Evolutionary conservation across 176 grass and related monocot species (phyloP), one percentile per base, ranked within the genome.

Genomic region (Saccharum spontaneum): DNA sequence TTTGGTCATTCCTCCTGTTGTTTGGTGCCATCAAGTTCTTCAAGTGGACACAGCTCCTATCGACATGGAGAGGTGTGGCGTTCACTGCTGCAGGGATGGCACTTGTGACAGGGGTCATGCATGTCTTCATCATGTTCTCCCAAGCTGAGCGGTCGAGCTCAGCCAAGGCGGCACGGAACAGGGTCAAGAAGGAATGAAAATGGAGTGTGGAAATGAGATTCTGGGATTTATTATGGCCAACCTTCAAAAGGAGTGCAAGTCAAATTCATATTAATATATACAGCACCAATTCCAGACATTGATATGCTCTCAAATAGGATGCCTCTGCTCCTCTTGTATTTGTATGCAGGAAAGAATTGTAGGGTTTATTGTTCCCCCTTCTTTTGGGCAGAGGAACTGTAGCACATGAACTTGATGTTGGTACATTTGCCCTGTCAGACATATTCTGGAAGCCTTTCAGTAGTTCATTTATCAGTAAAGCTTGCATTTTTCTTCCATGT

Each of bases 11-110:
- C 71, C 71, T 97, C 37, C 85, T 97, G 7, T 68, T 90, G 4
- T 97, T 90, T 24, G 91, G 82, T 14, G 83, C 91, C 67, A 82
- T 90, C 10, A 78, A 81, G 85, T 82, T 95, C 79, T 95, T 95
- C 67, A 84, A 88, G 61, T 90, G 93, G 88, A 84, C 93, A 28
- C 71, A 87, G 22, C 83, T 95, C 18, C 70, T 95, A 26, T 90
- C 88, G 0, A 92, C 93, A 62, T 92, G 90, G 88, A 92, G 88
- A 81, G 93, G 93, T 70, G 80, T 88, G 1, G 88, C 66, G 13
- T 86, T 95, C 64, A 88, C 86, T 1, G 78, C 81, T 0, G 43
- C 23, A 4, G 93, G 88, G 33, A 68, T 92, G 43, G 69, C 83
- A 13, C 77, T 95, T 23, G 93, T 95, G 5, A 87, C 83, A 1